Conservation (phyloP, 1,139 yeast genomes). For the Trichomonascaceae sp. region DNA sequence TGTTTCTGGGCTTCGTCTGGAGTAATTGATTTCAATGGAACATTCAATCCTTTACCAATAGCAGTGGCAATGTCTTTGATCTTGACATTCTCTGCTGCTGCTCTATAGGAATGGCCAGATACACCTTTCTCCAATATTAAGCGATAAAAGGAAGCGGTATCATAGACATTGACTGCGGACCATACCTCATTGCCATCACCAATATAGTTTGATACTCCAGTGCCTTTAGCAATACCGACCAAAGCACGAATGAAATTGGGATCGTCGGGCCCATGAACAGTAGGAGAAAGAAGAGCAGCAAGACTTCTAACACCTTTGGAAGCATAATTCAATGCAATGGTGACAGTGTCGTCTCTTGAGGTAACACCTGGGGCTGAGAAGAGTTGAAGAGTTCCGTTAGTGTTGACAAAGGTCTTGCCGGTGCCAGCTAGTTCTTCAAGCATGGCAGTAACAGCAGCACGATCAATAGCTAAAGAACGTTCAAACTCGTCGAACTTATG, state of each 20-base stretch:
- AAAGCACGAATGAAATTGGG: slow-evolving; percentile 20
- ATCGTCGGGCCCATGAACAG: slow-evolving; percentile 18
- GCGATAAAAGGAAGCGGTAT: slow-evolving; percentile 29
- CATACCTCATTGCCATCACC: slow-evolving; percentile 31
- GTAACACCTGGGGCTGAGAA: too few species aligned
- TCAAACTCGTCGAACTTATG: slow-evolving; percentile 22
- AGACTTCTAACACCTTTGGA: slow-evolving; percentile 1
- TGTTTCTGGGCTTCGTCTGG: slow-evolving; percentile 22
- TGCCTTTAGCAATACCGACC: slow-evolving; percentile 15
- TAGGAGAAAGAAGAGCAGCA: slow-evolving; percentile 4
- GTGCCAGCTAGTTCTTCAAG: slow-evolving; percentile 26
- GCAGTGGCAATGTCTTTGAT: slow-evolving; percentile 26
- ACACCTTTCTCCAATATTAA: slow-evolving; percentile 29
- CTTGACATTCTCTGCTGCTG: slow-evolving; percentile 7
- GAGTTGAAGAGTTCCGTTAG: slow-evolving; percentile 3
- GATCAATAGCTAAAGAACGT: slow-evolving; percentile 20
- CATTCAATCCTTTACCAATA: slow-evolving; percentile 21
- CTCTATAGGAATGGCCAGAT: slow-evolving; percentile 17
- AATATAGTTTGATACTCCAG: slow-evolving; percentile 22
- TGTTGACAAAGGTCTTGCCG: slow-evolving; percentile 15
- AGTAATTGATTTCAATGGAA: slow-evolving; percentile 18
- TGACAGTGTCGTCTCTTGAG: too few species aligned
- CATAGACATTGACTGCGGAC: slow-evolving; percentile 32
- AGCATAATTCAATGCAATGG: background rate
- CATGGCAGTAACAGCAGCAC: slow-evolving; percentile 24